Percentiles rank a stretch among this genome's conserved stretches.
These are phyloP conservation scores for Yamadazyma sp. DNA, from an alignment of 1,139 yeast genomes.

Conservation along the genomic window DNA sequence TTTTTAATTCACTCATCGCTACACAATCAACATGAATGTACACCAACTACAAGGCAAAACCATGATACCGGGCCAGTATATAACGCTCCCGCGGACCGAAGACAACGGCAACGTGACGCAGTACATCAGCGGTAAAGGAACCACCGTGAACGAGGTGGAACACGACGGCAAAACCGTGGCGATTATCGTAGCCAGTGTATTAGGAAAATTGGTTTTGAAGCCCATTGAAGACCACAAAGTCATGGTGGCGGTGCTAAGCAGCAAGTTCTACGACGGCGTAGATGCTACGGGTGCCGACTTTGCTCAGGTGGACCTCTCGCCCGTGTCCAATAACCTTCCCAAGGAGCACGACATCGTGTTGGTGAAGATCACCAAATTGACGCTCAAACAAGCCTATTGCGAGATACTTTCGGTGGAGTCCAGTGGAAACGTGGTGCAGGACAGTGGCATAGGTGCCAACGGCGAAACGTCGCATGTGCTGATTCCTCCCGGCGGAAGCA, in stretches of 20 bases:
- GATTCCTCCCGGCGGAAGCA: conserved; percentile 56
- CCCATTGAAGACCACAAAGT: conserved; percentile 4
- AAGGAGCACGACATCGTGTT: conserved; percentile 83
- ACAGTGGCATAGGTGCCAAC: conserved; percentile 66
- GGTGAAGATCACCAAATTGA: conserved; percentile 69
- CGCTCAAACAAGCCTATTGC: conserved; percentile 70
- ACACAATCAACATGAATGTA: background rate
- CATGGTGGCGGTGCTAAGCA: conserved; percentile 7
- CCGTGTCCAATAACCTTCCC: conserved; percentile 56
- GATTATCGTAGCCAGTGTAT: conserved; percentile 64
- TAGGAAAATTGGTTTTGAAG: conserved; percentile 54
- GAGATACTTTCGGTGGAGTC: conserved; percentile 83
- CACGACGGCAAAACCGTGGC: conserved; percentile 31
- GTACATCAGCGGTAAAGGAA: conserved; percentile 40
- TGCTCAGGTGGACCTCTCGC: conserved; percentile 4
- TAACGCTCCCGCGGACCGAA: conserved; percentile 35
- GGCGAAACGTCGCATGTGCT: conserved; percentile 48
- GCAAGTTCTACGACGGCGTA: conserved; percentile 2
- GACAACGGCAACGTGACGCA: conserved; percentile 21
- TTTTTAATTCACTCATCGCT: background rate
- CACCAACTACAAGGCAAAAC: conserved; percentile 10
- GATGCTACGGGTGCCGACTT: background rate
- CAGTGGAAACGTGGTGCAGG: conserved; percentile 55
- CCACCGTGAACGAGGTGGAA: conserved; percentile 33
- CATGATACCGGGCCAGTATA: conserved; percentile 78